These are phyloP conservation scores for Clonostachys rhizophaga DNA, from an alignment of 2,329 filamentous ascomycete species.

Conservation along the genomic window DNA sequence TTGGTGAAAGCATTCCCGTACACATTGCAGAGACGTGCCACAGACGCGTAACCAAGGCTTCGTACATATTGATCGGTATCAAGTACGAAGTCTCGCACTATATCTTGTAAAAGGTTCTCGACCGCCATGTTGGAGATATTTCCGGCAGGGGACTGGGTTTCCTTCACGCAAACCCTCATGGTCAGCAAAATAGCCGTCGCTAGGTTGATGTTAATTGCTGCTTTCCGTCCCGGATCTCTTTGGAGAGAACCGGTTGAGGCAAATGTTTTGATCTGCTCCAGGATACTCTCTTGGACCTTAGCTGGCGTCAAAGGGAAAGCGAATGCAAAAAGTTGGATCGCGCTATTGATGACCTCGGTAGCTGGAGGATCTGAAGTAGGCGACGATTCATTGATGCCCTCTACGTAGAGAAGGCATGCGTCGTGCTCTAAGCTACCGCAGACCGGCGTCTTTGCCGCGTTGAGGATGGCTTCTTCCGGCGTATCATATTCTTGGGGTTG, in stretches of 20 bases:
- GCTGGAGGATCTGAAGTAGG: slow-evolving; percentile 69
- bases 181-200: slow-evolving; percentile 76
- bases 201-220: slow-evolving; percentile 88
- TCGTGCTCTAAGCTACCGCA: slow-evolving; percentile 87
- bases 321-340: slow-evolving; percentile 88
- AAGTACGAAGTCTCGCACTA: slow-evolving; percentile 67
- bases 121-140: slow-evolving; percentile 71
- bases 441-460: slow-evolving; percentile 62
- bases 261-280: slow-evolving; percentile 91
- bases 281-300: slow-evolving; percentile 91
- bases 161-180: slow-evolving; percentile 78
- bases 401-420: slow-evolving; percentile 72
- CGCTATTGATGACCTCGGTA: slow-evolving; percentile 91
- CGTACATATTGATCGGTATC: slow-evolving; percentile 84
- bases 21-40: slow-evolving; percentile 78
- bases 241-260: slow-evolving; percentile 76
- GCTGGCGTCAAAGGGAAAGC: slow-evolving; percentile 83
- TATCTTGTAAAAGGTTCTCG: slow-evolving; percentile 79
- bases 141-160: slow-evolving; percentile 68
- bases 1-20: slow-evolving; percentile 89
- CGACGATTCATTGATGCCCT: slow-evolving; percentile 33
- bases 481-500: slow-evolving; percentile 46
- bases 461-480: slow-evolving; percentile 61
- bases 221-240: slow-evolving; percentile 81
- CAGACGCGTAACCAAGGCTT: slow-evolving; percentile 75